Conservation (phyloP, 768 basidiomycete genomes). For the Brasilioporus rufonigricans region DNA sequence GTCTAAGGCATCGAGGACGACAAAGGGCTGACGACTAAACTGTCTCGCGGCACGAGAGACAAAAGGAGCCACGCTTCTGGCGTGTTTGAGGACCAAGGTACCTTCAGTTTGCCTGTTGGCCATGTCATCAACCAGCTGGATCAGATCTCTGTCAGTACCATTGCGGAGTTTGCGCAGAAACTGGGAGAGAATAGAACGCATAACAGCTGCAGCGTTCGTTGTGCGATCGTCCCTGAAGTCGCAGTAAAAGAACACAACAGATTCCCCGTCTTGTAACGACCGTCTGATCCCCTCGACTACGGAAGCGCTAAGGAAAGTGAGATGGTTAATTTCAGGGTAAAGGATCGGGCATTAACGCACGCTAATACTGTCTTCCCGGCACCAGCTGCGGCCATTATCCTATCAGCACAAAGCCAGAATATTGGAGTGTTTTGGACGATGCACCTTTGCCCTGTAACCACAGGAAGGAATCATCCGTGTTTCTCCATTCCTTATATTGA, state of each 20-base stretch:
- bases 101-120: not conserved
- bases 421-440: not conserved
- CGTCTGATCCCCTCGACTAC: not conserved
- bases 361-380: conserved; percentile 14
- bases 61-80: not conserved
- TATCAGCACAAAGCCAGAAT: not conserved
- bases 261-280: not conserved
- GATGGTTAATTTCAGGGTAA: no score
- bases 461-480: not conserved
- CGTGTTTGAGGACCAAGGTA: not conserved
- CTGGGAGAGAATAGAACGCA: conserved; percentile 18
- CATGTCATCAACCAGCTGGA: not conserved
- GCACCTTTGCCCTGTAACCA: conserved; percentile 9
- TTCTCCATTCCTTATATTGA: not conserved
- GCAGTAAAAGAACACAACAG: conserved; percentile 17
- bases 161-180: conserved; percentile 2
- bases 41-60: not conserved
- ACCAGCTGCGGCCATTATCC: conserved; percentile 5
- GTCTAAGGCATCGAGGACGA: conserved; percentile 20
- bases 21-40: not conserved
- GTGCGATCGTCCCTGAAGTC: conserved; percentile 9
- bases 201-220: not conserved
- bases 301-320: not conserved
- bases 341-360: not conserved
- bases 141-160: not conserved